Percentiles rank a stretch among this genome's conserved stretches.
Conservation (phyloP, 495 filamentous ascomycete genomes). For the Aspergillus olivimuriae region DNA sequence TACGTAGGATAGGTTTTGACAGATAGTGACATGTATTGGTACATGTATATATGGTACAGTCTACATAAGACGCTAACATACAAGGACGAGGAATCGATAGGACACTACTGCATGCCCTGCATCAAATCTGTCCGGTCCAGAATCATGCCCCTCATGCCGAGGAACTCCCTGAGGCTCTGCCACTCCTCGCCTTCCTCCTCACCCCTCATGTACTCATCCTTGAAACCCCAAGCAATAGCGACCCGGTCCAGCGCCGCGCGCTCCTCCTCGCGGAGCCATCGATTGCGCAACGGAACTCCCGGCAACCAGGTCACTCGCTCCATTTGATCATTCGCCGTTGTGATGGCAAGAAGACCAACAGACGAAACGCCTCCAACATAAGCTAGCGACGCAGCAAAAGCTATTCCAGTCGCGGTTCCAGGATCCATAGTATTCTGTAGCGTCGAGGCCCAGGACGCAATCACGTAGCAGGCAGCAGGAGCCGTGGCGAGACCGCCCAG, state of each 20-base stretch:
- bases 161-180: slow-evolving; percentile 75
- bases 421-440: slow-evolving; percentile 70
- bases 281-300: slow-evolving; percentile 69
- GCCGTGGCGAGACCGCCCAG: slow-evolving; percentile 47
- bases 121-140: slow-evolving; percentile 81
- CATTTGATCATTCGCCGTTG: slow-evolving; percentile 90
- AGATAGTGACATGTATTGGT: too few species aligned
- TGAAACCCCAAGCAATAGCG: slow-evolving; percentile 84
- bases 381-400: slow-evolving; percentile 71
- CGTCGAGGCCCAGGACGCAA: slow-evolving; percentile 47
- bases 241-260: slow-evolving; percentile 82
- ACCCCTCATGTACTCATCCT: slow-evolving; percentile 67
- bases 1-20: too few species aligned
- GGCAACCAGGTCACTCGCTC: slow-evolving; percentile 80
- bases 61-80: too few species aligned
- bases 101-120: slow-evolving; percentile 73
- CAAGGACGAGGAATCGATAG: too few species aligned
- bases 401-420: slow-evolving; percentile 62
- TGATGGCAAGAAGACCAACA: slow-evolving; percentile 75
- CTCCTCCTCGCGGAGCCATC: slow-evolving; percentile 94
- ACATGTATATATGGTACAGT: neutral
- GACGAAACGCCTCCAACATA: slow-evolving; percentile 74
- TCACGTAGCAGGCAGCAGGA: slow-evolving; percentile 62
- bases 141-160: slow-evolving; percentile 75
- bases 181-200: slow-evolving; percentile 90